Conservation (phyloP, 371 early-diverging fungal species). For the Lichtheimia ramosa region DNA sequence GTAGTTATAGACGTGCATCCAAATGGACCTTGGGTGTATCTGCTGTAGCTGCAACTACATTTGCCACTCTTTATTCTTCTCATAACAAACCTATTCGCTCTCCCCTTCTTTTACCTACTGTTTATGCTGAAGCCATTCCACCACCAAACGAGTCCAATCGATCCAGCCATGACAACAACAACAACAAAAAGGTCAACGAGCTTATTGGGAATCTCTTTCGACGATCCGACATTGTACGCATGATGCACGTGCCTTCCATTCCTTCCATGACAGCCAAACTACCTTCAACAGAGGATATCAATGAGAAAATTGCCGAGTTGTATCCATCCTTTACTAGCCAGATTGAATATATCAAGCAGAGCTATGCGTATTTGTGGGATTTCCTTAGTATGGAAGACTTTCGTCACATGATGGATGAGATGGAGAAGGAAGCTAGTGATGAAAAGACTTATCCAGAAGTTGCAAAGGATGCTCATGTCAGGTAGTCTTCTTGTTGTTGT, state of each 20-base stretch:
- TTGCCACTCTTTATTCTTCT: too few relatives aligned
- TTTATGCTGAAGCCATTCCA: too few relatives aligned
- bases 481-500: constrained; percentile 6
- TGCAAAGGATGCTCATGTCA: constrained; percentile 28
- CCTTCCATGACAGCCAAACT: constrained; percentile 1
- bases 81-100: too few relatives aligned
- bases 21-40: too few relatives aligned
- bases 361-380: constrained; percentile 36
- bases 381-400: constrained; percentile 37
- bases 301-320: constrained; percentile 15
- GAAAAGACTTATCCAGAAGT: constrained; percentile 30
- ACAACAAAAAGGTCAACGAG: background rate
- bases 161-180: too few relatives aligned
- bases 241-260: background rate
- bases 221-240: background rate
- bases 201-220: constrained; percentile 1
- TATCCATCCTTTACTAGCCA: constrained; percentile 29
- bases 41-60: too few relatives aligned
- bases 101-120: too few relatives aligned
- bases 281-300: constrained; percentile 19
- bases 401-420: constrained; percentile 24
- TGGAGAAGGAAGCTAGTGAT: constrained; percentile 21
- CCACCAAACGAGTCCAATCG: too few relatives aligned
- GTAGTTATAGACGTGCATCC: too few relatives aligned
- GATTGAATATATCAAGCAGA: constrained; percentile 23